Base-by-base conservation (phyloP, 106 monocot genomes). In the Dioscorea alata region DNA sequence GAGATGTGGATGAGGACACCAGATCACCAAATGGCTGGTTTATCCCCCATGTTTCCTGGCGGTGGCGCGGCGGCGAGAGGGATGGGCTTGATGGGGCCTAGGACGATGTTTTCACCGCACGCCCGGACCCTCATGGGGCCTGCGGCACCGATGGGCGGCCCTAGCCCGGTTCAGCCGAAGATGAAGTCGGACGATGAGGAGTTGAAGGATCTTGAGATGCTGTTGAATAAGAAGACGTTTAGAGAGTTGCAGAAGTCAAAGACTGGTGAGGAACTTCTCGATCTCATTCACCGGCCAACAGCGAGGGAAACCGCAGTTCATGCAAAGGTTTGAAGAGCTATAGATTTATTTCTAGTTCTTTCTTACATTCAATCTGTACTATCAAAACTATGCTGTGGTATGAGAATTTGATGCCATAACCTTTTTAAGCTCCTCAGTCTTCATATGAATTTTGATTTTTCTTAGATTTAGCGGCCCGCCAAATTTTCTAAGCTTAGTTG, bases 181-280 rank as follows among this genome's bases (percentile, higher is more conserved):
- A 78, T 23, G 8, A 88, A 79, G 73, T 81, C 85, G 0, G 99
- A 93, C 71, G 89, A 87, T 61, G 99, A 99, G 60, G 99, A 99
- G 8, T 24, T 93, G 73, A 99, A 99, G 87, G 99, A 99, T 64
- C 79, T 99, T 10, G 93, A 99, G 77, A 72, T 60, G 17, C 69
- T 99, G 74, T 78, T 99, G 20, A 99, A 84, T 57, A 93, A 90
- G 83, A 93, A 99, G 76, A 85, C 93, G 1, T 99, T 89, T 62
- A 83, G 75, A 81, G 99, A 93, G 74, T 63, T 79, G 71, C 93
- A 90, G 78, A 85, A 93, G 71, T 87, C 90, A 4, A 99, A 99
- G 79, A 93, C 99, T 17, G 99, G 93, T 15, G 99, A 99, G 84
- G 99, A 99, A 71, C 83, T 99, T 56, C 81, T 99, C 75, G 99